These are phyloP conservation scores for Phialemonium atrogriseum DNA, from an alignment of 2,329 filamentous ascomycete species.

Conservation along the genomic window DNA sequence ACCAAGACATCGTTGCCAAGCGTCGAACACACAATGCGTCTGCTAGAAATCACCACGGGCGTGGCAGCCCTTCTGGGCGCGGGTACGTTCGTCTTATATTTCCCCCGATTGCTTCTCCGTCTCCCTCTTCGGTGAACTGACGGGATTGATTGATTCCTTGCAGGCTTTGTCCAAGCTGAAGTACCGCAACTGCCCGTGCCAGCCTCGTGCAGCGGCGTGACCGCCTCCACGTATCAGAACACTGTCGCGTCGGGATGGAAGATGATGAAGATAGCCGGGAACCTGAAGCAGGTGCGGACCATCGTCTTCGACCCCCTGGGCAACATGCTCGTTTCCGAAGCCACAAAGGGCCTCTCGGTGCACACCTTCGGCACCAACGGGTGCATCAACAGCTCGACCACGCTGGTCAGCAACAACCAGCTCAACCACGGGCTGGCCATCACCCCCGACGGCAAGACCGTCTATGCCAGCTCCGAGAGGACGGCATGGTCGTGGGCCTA, in stretches of 20 bases:
- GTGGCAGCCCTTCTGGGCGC: neutral
- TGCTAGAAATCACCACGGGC: neutral
- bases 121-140: neutral
- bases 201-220: conserved; percentile 18
- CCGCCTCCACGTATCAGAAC: conserved; percentile 17
- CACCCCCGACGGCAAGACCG: conserved; percentile 23
- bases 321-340: conserved; percentile 25
- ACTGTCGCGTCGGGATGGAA: conserved; percentile 23
- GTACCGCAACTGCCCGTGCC: conserved; percentile 1
- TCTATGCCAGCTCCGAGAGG: conserved; percentile 25
- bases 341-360: conserved; percentile 22
- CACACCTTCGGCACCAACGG: conserved; percentile 27
- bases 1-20: too few relatives aligned
- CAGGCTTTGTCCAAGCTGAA: conserved; percentile 1
- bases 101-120: neutral
- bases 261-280: conserved; percentile 24
- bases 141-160: neutral
- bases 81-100: neutral
- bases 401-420: conserved; percentile 19
- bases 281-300: conserved; percentile 19
- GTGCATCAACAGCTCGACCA: conserved; percentile 24
- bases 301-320: conserved; percentile 22
- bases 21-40: conserved; percentile 1
- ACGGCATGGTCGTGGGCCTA: conserved; percentile 47
- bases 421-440: conserved; percentile 28